Evolutionary conservation across 495 filamentous ascomycete species (phyloP).

Genomic region (Cercophora sp.): DNA sequence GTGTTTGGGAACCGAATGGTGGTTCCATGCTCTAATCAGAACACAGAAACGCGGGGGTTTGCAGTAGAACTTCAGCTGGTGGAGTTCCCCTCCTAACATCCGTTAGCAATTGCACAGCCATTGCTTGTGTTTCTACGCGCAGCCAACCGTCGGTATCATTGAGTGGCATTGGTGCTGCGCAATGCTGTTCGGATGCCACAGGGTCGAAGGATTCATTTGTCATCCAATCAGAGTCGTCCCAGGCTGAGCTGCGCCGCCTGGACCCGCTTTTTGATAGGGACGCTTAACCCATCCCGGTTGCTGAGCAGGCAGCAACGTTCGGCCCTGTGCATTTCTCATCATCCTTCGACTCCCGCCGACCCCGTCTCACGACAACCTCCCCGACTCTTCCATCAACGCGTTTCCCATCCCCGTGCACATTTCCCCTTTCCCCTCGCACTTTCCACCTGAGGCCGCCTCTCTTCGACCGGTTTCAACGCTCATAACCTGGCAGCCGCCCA

Average conservation of each 20-base stretch:
- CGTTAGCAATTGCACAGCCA: background rate
- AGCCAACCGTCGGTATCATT: constrained; percentile 17
- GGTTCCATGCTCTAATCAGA: background rate
- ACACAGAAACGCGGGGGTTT: background rate
- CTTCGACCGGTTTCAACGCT: background rate
- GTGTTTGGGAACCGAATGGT: background rate
- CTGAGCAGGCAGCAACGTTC: constrained; percentile 31
- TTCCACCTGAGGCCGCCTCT: constrained; percentile 22
- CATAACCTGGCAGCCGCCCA: background rate
- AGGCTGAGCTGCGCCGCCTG: constrained; percentile 25
- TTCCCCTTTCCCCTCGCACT: constrained; percentile 8
- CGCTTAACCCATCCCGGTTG: constrained; percentile 23
- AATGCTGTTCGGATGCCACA: constrained; percentile 14
- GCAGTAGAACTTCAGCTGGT: background rate
- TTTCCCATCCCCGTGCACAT: constrained; percentile 7
- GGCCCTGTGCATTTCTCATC: constrained; percentile 34
- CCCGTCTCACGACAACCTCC: constrained; percentile 14
- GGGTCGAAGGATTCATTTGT: constrained; percentile 24
- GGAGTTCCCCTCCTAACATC: constrained; percentile 14
- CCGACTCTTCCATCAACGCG: constrained; percentile 14
- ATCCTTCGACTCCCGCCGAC: constrained; percentile 10
- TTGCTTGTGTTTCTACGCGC: constrained; percentile 4
- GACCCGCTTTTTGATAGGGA: constrained; percentile 16
- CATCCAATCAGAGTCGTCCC: constrained; percentile 19
- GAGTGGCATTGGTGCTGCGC: constrained; percentile 23